Evolutionary conservation across 1,139 yeast genomes (phyloP).

Genomic region (Sugiyamaella xylanicola): DNA sequence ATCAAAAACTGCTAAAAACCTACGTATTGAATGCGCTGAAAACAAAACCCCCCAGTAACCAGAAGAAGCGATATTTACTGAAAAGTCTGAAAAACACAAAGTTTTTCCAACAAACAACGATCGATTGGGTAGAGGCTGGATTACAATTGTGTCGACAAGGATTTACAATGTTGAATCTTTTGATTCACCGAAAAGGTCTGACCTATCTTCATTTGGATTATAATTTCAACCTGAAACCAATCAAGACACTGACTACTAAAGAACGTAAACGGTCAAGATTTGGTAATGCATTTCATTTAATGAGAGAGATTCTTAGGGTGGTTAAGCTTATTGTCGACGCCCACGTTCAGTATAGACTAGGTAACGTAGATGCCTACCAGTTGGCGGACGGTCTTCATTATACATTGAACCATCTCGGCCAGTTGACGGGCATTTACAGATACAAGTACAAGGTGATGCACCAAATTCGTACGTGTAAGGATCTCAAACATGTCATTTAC

Average conservation of each 20-base stretch:
- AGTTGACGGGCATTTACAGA: conserved; percentile 92
- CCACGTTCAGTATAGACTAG: conserved; percentile 87
- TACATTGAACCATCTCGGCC: conserved; percentile 90
- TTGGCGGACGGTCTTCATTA: conserved; percentile 93
- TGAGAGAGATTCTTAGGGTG: conserved; percentile 82
- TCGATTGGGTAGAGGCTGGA: conserved; percentile 99
- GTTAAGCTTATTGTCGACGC: conserved; percentile 87
- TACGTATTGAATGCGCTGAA: conserved; percentile 69
- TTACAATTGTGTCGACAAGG: conserved; percentile 92
- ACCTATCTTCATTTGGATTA: conserved; percentile 93
- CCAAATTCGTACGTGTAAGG: conserved; percentile 94
- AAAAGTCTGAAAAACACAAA: conserved; percentile 74
- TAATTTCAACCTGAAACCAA: conserved; percentile 93
- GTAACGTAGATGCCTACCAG: conserved; percentile 90
- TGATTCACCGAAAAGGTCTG: conserved; percentile 88
- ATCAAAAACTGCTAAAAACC: conserved; percentile 80
- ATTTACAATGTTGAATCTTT: conserved; percentile 83
- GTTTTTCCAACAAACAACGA: conserved; percentile 85
- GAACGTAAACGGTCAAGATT: conserved; percentile 95
- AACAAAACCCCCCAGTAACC: conserved; percentile 45
- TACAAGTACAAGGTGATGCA: conserved; percentile 98
- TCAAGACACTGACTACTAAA: conserved; percentile 93
- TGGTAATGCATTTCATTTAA: conserved; percentile 94
- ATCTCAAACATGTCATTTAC: conserved; percentile 87
- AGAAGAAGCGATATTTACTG: conserved; percentile 60